Conservation (phyloP, 164 flowering plant genomes). For the Cinnamomum micranthum region DNA sequence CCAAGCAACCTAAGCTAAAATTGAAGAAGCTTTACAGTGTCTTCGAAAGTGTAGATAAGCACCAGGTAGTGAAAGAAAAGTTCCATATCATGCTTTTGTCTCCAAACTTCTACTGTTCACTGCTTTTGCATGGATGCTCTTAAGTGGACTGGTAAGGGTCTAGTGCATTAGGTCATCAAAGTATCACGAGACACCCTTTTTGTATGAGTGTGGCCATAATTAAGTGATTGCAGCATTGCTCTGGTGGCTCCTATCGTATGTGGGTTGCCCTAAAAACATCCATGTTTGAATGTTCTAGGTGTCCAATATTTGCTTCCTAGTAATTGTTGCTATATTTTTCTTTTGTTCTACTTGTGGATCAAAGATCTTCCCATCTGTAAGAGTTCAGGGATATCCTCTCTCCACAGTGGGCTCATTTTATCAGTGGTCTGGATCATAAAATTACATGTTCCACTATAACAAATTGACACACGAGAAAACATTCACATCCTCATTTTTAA, state of each 20-base stretch:
- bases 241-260: no score
- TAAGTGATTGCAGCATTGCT: no score
- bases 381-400: not conserved
- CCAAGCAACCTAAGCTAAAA: no score
- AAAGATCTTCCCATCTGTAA: not conserved
- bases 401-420: not conserved
- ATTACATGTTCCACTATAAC: no score
- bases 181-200: no score
- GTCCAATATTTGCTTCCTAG: not conserved
- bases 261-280: no score
- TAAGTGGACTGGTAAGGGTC: not conserved
- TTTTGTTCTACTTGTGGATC: not conserved
- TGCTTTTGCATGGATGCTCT: not conserved
- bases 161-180: no score
- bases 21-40: no score
- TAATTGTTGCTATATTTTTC: not conserved
- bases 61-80: no score
- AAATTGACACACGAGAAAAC: no score
- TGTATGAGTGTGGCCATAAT: not conserved
- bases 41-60: no score
- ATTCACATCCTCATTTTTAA: no score
- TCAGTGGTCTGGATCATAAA: not conserved
- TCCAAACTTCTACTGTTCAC: not conserved
- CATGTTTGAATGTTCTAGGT: not conserved
- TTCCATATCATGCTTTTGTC: not conserved